Evolutionary conservation across 106 monocot species (phyloP).

Genomic region (Narthecium ossifragum): DNA sequence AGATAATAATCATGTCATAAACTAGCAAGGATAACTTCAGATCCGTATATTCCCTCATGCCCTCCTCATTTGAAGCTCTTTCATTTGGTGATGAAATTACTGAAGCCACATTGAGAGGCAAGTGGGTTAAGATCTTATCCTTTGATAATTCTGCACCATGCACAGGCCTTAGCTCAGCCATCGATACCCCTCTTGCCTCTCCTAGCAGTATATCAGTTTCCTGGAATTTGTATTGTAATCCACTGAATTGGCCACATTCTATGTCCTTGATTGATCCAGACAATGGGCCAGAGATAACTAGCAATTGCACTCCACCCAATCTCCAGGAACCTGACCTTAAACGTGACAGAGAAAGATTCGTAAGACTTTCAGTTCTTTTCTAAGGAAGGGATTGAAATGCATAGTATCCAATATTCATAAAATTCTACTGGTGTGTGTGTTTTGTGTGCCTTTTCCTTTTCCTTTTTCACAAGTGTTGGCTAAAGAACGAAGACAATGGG

Average conservation of each 20-base stretch:
- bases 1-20: slow-evolving; percentile 50
- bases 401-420: not conserved
- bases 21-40: slow-evolving; percentile 75
- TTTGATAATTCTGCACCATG: slow-evolving; percentile 21
- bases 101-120: slow-evolving; percentile 8
- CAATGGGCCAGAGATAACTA: slow-evolving; percentile 25
- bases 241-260: slow-evolving; percentile 5
- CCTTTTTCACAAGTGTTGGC: no score
- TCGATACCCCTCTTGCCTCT: slow-evolving; percentile 45
- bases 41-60: slow-evolving; percentile 80
- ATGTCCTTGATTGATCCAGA: not conserved
- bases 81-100: slow-evolving; percentile 1
- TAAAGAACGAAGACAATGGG: no score
- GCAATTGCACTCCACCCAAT: slow-evolving; percentile 38
- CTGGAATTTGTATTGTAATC: slow-evolving; percentile 56
- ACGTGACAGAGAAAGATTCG: slow-evolving; percentile 4
- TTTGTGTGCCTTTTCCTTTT: no score
- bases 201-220: slow-evolving; percentile 47
- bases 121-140: slow-evolving; percentile 8
- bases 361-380: no score
- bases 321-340: slow-evolving; percentile 90
- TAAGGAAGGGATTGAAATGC: no score
- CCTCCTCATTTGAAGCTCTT: slow-evolving; percentile 35
- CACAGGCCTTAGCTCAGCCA: slow-evolving; percentile 44
- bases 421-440: no score